Conservation (phyloP, 2,329 filamentous ascomycete species). For the Clonostachys sp. region DNA sequence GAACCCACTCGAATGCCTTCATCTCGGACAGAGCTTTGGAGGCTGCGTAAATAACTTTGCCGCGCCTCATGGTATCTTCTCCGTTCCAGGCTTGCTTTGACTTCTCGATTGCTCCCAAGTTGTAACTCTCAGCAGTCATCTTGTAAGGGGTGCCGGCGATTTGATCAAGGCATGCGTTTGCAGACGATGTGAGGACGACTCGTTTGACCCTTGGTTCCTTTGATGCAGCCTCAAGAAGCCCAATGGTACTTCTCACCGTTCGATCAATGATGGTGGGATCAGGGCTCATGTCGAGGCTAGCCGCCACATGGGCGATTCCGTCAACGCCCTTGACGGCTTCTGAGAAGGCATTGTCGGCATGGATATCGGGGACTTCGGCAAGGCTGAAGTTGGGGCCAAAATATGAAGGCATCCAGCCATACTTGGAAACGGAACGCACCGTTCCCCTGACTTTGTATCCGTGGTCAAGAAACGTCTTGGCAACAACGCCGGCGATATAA, state of each 20-base stretch:
- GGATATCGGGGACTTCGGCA: too few relatives aligned
- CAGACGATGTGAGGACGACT: not conserved
- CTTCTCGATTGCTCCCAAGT: too few relatives aligned
- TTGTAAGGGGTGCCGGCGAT: too few relatives aligned
- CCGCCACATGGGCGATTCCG: too few relatives aligned
- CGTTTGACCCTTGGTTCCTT: not conserved
- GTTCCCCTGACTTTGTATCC: constrained; percentile 26
- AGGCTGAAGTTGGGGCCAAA: too few relatives aligned
- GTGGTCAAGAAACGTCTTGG: constrained; percentile 18
- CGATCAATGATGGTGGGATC: not conserved
- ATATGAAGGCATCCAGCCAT: too few relatives aligned
- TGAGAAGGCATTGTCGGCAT: too few relatives aligned
- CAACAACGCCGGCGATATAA: constrained; percentile 21
- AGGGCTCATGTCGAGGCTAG: too few relatives aligned
- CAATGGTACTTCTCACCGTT: not conserved
- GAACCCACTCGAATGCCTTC: constrained; percentile 24
- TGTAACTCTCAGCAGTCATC: too few relatives aligned
- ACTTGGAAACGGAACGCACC: constrained; percentile 10
- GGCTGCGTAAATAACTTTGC: constrained; percentile 20
- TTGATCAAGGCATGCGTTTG: not conserved
- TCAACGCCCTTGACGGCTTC: too few relatives aligned
- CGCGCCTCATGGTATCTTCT: too few relatives aligned
- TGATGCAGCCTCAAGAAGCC: not conserved
- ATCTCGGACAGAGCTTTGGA: constrained; percentile 26
- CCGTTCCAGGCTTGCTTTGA: too few relatives aligned